Evolutionary conservation across 441 rosid species (phyloP).

Genomic region (Corymbia calophylla): DNA sequence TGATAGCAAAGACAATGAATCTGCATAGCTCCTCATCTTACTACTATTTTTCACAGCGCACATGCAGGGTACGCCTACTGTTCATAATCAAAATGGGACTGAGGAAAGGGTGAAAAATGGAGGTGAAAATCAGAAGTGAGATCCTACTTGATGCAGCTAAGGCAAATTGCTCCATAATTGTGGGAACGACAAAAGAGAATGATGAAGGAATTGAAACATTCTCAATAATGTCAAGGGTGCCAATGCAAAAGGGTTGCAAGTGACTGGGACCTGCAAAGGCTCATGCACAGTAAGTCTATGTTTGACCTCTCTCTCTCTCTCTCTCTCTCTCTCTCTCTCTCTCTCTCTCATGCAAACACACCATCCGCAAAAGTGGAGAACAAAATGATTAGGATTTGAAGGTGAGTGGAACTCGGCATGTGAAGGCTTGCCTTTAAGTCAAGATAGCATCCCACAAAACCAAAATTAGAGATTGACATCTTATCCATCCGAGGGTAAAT

Average conservation of each 20-base stretch:
- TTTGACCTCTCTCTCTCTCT: not conserved
- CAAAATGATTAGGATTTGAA: constrained; percentile 47
- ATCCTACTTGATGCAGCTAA: not conserved
- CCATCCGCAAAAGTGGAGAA: constrained; percentile 36
- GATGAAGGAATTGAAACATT: constrained; percentile 58
- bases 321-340: not conserved
- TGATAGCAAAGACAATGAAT: not conserved
- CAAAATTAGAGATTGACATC: not conserved
- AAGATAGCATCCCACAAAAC: constrained; percentile 5
- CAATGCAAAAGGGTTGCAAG: constrained; percentile 1
- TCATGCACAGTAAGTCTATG: not conserved
- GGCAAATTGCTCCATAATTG: not conserved
- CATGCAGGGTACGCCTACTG: not conserved
- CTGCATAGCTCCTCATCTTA: not conserved
- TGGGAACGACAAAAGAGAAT: constrained; percentile 47
- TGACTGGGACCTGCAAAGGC: constrained; percentile 1
- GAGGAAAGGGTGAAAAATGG: not conserved
- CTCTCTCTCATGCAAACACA: constrained; percentile 1
- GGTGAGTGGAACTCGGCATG: constrained; percentile 26
- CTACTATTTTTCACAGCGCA: not conserved
- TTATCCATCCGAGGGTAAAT: not conserved
- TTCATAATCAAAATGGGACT: not conserved
- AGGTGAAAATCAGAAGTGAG: not conserved
- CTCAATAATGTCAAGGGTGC: constrained; percentile 23
- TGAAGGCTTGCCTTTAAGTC: constrained; percentile 23